A percentile compares a stretch with the other conserved stretches of the same genome.
Evolutionary conservation across 306 rosid genomes (phyloP).

Genomic region (Cercis canadensis): DNA sequence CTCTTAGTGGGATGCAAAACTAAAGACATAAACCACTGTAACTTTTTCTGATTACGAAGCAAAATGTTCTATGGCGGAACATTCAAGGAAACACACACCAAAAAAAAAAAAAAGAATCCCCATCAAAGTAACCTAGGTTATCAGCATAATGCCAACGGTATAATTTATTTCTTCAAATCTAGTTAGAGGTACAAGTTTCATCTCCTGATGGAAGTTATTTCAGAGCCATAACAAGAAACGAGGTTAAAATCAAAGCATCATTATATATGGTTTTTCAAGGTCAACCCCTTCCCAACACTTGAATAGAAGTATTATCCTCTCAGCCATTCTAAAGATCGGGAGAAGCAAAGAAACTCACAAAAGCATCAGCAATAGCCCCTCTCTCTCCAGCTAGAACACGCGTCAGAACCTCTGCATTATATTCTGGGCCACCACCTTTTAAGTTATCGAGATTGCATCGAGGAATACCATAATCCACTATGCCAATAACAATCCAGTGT

Average conservation of each 20-base stretch:
- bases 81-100: no score
- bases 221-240: not conserved
- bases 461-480: constrained; percentile 91
- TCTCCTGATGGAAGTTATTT: no score
- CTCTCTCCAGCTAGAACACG: constrained; percentile 84
- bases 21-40: no score
- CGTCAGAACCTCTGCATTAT: constrained; percentile 69
- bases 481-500: constrained; percentile 30
- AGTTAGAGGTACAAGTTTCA: no score
- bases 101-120: no score
- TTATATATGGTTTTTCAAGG: constrained; percentile 9
- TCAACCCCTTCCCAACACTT: not conserved
- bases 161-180: no score
- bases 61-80: no score
- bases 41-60: no score
- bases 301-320: not conserved
- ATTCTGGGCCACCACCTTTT: constrained; percentile 82
- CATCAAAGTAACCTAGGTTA: no score
- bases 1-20: no score
- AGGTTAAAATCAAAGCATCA: no score
- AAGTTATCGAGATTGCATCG: constrained; percentile 74
- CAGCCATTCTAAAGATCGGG: constrained; percentile 1
- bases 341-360: constrained; percentile 59
- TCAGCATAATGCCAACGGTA: no score
- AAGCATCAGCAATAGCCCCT: constrained; percentile 83